phyloP scores from a whole-genome alignment of 2,329 filamentous ascomycete species.

The Beauveria bassiana region DNA sequence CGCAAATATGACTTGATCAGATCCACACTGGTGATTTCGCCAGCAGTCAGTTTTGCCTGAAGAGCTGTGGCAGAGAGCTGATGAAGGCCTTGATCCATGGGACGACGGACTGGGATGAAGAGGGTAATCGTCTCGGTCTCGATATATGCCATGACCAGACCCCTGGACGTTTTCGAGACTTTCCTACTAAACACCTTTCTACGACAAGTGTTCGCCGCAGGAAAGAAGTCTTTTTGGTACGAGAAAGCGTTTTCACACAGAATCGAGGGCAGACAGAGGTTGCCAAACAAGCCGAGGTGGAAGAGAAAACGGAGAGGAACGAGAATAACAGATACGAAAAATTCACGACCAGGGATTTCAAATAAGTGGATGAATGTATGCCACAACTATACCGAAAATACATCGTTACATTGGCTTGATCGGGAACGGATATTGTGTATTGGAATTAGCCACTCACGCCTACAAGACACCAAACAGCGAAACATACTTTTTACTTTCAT shows the following conservation, averaged over 20 bases:
- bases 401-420: neutral
- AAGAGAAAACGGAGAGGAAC: neutral
- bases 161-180: neutral
- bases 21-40: slow-evolving; percentile 3
- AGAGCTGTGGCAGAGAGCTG: slow-evolving; percentile 1
- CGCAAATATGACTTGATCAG: neutral
- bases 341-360: neutral
- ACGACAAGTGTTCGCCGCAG: neutral
- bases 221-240: neutral
- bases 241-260: neutral
- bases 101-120: neutral
- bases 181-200: too few species aligned
- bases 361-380: neutral
- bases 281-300: too few species aligned
- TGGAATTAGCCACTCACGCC: neutral
- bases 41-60: neutral
- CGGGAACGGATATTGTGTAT: neutral
- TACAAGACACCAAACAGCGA: neutral
- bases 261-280: neutral
- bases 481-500: neutral
- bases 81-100: neutral
- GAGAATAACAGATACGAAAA: neutral
- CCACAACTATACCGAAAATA: neutral
- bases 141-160: neutral
- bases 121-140: neutral